Evolutionary conservation across 2,329 filamentous ascomycete species (phyloP).

Genomic region (Fusarium chlamydosporum): DNA sequence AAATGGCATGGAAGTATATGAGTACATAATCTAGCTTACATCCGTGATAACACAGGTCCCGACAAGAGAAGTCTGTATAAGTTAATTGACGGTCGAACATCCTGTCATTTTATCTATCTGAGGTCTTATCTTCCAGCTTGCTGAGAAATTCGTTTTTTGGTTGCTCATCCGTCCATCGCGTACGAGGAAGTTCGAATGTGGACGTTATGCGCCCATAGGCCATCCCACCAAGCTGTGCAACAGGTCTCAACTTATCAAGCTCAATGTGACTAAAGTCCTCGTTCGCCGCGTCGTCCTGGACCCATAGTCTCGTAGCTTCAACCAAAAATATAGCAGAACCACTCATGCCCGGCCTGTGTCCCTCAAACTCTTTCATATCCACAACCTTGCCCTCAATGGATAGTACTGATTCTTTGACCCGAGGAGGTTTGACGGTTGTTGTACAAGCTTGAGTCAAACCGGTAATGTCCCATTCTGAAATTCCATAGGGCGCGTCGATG

Average conservation of each 20-base stretch:
- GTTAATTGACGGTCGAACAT: too few species aligned
- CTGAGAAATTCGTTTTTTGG: background rate
- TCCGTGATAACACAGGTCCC: too few species aligned
- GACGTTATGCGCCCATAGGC: constrained; percentile 81
- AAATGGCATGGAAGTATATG: too few species aligned
- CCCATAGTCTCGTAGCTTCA: constrained; percentile 91
- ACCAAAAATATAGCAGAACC: constrained; percentile 81
- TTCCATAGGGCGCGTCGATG: constrained; percentile 82
- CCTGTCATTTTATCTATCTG: too few species aligned
- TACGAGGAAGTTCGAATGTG: constrained; percentile 74
- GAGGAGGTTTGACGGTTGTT: constrained; percentile 76
- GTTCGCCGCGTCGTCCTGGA: constrained; percentile 87
- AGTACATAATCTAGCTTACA: too few species aligned
- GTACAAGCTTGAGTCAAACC: constrained; percentile 79
- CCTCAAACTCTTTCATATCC: constrained; percentile 82
- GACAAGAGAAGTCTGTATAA: too few species aligned
- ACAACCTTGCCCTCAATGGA: constrained; percentile 86
- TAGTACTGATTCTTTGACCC: constrained; percentile 87
- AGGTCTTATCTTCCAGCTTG: background rate
- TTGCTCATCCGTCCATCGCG: constrained; percentile 13
- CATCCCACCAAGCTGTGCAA: constrained; percentile 88
- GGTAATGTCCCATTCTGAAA: constrained; percentile 84
- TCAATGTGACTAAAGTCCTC: constrained; percentile 81
- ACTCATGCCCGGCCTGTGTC: constrained; percentile 78
- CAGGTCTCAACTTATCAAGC: constrained; percentile 80